phyloP scores from a whole-genome alignment of 768 basidiomycete species.

The Grammothele lineata region DNA sequence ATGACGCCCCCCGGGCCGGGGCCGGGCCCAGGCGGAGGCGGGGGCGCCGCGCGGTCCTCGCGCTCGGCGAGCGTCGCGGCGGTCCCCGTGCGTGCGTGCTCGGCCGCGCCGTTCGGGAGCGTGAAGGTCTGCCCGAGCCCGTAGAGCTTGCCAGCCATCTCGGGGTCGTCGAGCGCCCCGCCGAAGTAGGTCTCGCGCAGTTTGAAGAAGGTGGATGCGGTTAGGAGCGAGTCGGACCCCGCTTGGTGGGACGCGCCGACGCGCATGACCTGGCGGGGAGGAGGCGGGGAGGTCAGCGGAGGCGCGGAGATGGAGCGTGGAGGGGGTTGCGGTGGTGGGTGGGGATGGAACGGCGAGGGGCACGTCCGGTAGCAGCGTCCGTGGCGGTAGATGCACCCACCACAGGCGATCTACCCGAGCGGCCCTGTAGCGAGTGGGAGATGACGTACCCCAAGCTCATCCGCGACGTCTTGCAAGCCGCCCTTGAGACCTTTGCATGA shows the following conservation, averaged over 20 bases:
- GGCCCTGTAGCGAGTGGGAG: neutral
- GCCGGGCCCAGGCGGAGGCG: constrained; percentile 46
- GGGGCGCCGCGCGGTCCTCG: constrained; percentile 56
- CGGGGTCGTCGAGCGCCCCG: constrained; percentile 78
- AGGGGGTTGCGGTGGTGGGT: too few species aligned
- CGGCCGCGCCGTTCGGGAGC: constrained; percentile 59
- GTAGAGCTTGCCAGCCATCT: constrained; percentile 81
- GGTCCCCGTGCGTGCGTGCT: constrained; percentile 56
- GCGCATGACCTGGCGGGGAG: constrained; percentile 85
- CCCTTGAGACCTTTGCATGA: constrained; percentile 76
- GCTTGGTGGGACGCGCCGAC: constrained; percentile 93
- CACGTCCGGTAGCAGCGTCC: too few species aligned
- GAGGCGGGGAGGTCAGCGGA: neutral
- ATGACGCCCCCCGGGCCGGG: constrained; percentile 54
- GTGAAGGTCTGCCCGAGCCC: constrained; percentile 80
- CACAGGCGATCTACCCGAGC: neutral
- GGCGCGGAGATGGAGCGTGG: neutral
- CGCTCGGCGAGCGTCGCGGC: constrained; percentile 75
- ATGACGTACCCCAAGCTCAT: constrained; percentile 79
- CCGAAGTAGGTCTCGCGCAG: constrained; percentile 91
- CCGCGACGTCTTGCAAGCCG: constrained; percentile 93
- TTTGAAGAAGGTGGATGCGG: constrained; percentile 93
- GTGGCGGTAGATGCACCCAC: too few species aligned
- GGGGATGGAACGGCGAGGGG: too few species aligned
- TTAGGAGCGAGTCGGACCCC: constrained; percentile 94